Evolutionary conservation across 305 asterid species (phyloP), one percentile per base, ranked within the genome.

Genomic region (Nicotiana rustica): DNA sequence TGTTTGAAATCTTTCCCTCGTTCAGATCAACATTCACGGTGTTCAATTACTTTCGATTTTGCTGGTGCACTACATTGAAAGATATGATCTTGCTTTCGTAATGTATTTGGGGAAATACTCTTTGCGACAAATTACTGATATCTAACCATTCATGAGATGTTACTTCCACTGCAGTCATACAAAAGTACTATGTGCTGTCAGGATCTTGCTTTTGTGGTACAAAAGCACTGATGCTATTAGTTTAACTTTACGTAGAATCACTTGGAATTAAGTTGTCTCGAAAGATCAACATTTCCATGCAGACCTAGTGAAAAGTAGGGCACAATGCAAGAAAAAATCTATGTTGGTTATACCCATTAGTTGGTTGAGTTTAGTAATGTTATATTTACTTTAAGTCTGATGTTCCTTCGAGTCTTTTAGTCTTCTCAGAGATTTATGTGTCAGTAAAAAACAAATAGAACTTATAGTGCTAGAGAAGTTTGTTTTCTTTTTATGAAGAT

Each of bases 201-300:
- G 78, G 61, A 71, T 71, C 78, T 49, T 73, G 79, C 79, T 73
- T 73, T 21, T 19, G 36, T 70, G 78, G 41, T 70, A 19, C 79
- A 73, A 73, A 49, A 49, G 15, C 29, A 13, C 25, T 49, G 25
- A 41, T 29, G 36, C 13, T 12, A 41, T 70, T 25, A 25, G 41
- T n/a, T 69, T 18, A 38, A 44, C 38, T 47, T 17, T 44, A 44
- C 52, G 13, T 44, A 44, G 52, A 44, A 44, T 44, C 52, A 44
- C 52, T 8, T 44, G 52, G 12, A 44, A 44, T 44, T 44, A 44
- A 44, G 52, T 44, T 44, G 3, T 44, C 12, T 44, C 13, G 1
- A 44, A 44, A 44, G 3, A 44, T 10, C 49, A 8, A 44, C 52
- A 2, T 8, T 9, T 44, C 52, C 52, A 44, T 44, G 52, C 52